Conservation (phyloP, 2,329 filamentous ascomycete genomes). For the Gnomoniopsis sp. region DNA sequence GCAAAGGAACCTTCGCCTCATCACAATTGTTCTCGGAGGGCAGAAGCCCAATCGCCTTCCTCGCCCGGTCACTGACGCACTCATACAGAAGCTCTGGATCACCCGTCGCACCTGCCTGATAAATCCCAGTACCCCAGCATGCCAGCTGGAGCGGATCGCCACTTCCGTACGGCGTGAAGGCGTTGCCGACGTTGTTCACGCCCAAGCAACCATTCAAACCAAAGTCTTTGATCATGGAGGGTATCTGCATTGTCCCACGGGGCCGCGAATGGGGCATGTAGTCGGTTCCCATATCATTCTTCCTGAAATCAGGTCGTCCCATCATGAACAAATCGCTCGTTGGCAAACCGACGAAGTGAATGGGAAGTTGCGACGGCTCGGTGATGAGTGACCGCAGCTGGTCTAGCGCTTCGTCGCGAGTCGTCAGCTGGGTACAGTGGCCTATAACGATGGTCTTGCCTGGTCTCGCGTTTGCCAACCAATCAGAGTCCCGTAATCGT, state of each 20-base stretch:
- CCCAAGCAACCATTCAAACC: conserved; percentile 58
- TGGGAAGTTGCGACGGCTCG: conserved; percentile 42
- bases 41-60: conserved; percentile 30
- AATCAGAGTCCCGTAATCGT: conserved; percentile 28
- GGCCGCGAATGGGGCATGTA: conserved; percentile 26
- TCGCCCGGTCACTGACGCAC: conserved; percentile 34
- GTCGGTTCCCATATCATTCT: too few species aligned
- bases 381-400: conserved; percentile 45
- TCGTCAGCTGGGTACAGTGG: conserved; percentile 65
- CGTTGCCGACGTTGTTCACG: conserved; percentile 72
- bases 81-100: conserved; percentile 56
- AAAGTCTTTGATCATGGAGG: conserved; percentile 56
- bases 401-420: conserved; percentile 50
- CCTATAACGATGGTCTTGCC: conserved; percentile 56
- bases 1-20: conserved; percentile 2
- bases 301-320: conserved; percentile 33
- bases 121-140: conserved; percentile 61
- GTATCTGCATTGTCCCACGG: conserved; percentile 61
- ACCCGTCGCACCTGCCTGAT: conserved; percentile 60
- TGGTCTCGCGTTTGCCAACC: conserved; percentile 38
- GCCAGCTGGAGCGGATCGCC: conserved; percentile 64
- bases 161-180: conserved; percentile 67
- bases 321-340: conserved; percentile 74
- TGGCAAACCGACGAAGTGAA: conserved; percentile 67
- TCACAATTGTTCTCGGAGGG: neutral